These are phyloP conservation scores for Xylaria digitata DNA, from an alignment of 2,329 filamentous ascomycete genomes.

Conservation along the genomic window DNA sequence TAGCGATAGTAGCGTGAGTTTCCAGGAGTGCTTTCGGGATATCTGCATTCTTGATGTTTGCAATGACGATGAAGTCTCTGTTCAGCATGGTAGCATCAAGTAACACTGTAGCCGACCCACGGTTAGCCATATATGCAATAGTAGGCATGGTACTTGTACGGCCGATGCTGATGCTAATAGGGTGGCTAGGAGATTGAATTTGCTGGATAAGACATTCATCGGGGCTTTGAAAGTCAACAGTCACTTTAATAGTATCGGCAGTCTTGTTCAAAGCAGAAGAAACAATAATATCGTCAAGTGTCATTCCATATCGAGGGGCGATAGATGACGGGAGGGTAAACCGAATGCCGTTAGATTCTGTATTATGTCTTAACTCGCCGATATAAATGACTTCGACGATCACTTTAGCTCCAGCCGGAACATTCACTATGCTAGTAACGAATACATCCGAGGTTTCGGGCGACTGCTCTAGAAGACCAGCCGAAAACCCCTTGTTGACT, in stretches of 20 bases:
- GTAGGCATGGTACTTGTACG: constrained; percentile 31
- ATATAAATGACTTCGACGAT: constrained; percentile 33
- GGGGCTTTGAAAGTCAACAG: constrained; percentile 31
- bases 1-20: constrained; percentile 29
- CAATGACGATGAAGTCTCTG: constrained; percentile 36
- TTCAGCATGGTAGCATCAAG: constrained; percentile 17
- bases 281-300: background rate
- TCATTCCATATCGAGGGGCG: constrained; percentile 33
- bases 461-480: constrained; percentile 35
- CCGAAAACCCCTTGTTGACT: constrained; percentile 13
- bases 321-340: constrained; percentile 38
- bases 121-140: constrained; percentile 22
- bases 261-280: background rate
- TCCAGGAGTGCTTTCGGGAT: constrained; percentile 34
- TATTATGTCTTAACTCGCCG: constrained; percentile 35
- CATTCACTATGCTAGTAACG: constrained; percentile 29
- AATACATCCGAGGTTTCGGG: constrained; percentile 34
- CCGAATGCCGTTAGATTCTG: constrained; percentile 29
- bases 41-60: constrained; percentile 22
- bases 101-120: constrained; percentile 32
- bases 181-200: constrained; percentile 36
- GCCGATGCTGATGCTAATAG: constrained; percentile 28
- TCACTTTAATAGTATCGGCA: constrained; percentile 22
- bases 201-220: constrained; percentile 30
- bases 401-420: constrained; percentile 21